These are phyloP conservation scores for Immersiporthe knoxdaviesiana DNA, from an alignment of 2,329 filamentous ascomycete species.

Conservation along the genomic window DNA sequence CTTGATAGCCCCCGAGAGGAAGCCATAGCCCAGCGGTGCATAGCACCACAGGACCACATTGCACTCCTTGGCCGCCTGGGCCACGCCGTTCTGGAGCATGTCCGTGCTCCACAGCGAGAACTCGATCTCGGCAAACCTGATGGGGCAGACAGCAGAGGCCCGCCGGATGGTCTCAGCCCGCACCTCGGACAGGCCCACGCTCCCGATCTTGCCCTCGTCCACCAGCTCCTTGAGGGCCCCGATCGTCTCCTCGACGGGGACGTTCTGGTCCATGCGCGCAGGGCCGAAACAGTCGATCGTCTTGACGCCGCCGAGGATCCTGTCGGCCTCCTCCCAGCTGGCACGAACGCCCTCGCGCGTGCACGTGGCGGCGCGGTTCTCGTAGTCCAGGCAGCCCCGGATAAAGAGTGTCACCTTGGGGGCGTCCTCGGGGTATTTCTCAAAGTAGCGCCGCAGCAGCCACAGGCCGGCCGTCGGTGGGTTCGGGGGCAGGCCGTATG, in stretches of 20 bases:
- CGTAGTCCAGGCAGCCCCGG: conserved; percentile 48
- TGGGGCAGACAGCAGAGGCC: conserved; percentile 56
- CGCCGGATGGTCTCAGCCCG: conserved; percentile 42
- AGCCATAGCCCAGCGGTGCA: conserved; percentile 61
- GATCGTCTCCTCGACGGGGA: conserved; percentile 40
- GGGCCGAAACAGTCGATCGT: conserved; percentile 54
- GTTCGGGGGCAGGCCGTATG: conserved; percentile 46
- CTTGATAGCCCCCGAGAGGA: conserved; percentile 54
- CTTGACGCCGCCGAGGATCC: conserved; percentile 48
- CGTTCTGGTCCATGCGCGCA: conserved; percentile 48
- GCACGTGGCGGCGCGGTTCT: conserved; percentile 43
- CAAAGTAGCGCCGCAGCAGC: conserved; percentile 54
- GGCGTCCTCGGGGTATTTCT: conserved; percentile 53
- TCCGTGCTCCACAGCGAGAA: conserved; percentile 60
- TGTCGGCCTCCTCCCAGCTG: conserved; percentile 50
- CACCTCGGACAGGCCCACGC: conserved; percentile 40
- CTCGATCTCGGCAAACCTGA: conserved; percentile 64
- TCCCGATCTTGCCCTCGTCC: conserved; percentile 36
- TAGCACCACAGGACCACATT: conserved; percentile 63
- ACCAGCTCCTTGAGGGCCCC: conserved; percentile 37
- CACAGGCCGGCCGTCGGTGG: conserved; percentile 49
- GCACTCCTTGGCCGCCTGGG: conserved; percentile 57
- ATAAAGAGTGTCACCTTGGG: conserved; percentile 54
- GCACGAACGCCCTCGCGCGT: conserved; percentile 44
- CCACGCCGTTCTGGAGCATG: conserved; percentile 61